These are phyloP conservation scores for Metarhizium anisopliae DNA, from an alignment of 2,329 filamentous ascomycete species.

Conservation along the genomic window DNA sequence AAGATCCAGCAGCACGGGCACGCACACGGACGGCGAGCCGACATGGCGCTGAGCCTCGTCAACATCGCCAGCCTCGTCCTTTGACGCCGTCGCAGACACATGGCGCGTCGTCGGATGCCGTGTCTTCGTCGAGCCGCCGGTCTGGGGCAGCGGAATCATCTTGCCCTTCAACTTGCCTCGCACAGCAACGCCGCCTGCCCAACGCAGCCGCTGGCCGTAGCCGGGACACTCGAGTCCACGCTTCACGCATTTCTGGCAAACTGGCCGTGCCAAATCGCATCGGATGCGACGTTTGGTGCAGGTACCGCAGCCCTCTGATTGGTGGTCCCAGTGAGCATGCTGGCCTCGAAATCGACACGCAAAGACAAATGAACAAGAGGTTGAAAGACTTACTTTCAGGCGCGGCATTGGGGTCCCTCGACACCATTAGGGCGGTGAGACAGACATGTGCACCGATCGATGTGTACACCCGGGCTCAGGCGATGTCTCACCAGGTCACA, in stretches of 20 bases:
- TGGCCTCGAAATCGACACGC: not conserved
- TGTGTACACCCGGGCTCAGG: not conserved
- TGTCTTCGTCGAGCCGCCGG: not conserved
- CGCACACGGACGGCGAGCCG: not conserved
- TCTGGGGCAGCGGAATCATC: slow-evolving; percentile 8
- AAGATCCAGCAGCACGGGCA: slow-evolving; percentile 7
- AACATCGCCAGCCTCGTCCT: not conserved
- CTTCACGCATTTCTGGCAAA: slow-evolving; percentile 18
- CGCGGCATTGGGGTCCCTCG: not conserved
- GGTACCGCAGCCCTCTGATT: slow-evolving; percentile 14
- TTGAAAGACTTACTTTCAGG: not conserved
- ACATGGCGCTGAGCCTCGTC: not conserved
- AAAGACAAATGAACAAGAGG: not conserved
- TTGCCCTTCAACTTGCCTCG: slow-evolving; percentile 16
- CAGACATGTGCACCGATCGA: not conserved
- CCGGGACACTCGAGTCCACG: slow-evolving; percentile 19
- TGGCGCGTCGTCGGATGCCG: not conserved
- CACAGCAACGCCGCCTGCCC: slow-evolving; percentile 19
- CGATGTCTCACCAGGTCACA: not conserved
- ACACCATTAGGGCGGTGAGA: not conserved
- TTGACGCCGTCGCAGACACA: not conserved
- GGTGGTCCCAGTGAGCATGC: not conserved
- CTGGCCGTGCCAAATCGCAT: slow-evolving; percentile 17
- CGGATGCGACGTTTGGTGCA: slow-evolving; percentile 20
- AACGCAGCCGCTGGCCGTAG: slow-evolving; percentile 17